Evolutionary conservation across 257 asterid genomes (phyloP).

Genomic region (Solanum arcanum): DNA sequence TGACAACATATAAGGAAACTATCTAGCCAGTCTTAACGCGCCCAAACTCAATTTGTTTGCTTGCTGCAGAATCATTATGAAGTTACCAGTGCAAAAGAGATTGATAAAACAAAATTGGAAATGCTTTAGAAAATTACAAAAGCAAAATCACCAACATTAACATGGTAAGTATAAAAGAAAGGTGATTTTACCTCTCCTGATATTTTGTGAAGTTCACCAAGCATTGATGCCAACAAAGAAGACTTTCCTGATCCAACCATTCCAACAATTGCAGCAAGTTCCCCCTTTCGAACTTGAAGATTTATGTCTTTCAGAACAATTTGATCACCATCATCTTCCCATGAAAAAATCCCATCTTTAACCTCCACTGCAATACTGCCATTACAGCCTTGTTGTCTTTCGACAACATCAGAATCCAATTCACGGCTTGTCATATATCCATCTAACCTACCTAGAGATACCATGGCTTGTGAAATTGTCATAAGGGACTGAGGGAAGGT

Average conservation of each 20-base stretch:
- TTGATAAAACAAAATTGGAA: neutral
- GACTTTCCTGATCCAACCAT: conserved; percentile 82
- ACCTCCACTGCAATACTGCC: conserved; percentile 37
- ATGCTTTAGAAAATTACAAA: neutral
- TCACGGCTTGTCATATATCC: conserved; percentile 37
- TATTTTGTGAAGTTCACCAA: conserved; percentile 54
- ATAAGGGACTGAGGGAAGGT: conserved; percentile 55
- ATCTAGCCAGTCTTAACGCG: neutral
- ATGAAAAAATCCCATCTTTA: conserved; percentile 33
- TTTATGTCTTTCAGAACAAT: conserved; percentile 24
- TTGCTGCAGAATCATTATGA: neutral
- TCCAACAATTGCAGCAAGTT: conserved; percentile 74
- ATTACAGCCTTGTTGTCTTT: conserved; percentile 29
- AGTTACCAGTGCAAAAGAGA: neutral
- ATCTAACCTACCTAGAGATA: conserved; percentile 56
- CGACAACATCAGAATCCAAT: conserved; percentile 27
- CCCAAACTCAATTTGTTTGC: neutral
- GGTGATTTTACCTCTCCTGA: conserved; percentile 43
- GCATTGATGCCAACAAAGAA: conserved; percentile 53
- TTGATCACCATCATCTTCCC: conserved; percentile 52
- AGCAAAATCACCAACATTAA: neutral
- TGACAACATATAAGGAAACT: neutral
- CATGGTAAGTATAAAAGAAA: neutral
- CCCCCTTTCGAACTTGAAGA: conserved; percentile 50
- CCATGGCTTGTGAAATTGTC: conserved; percentile 40